phyloP scores from a whole-genome alignment of 805 yeast species.

The Wickerhamiella sorbophila region DNA sequence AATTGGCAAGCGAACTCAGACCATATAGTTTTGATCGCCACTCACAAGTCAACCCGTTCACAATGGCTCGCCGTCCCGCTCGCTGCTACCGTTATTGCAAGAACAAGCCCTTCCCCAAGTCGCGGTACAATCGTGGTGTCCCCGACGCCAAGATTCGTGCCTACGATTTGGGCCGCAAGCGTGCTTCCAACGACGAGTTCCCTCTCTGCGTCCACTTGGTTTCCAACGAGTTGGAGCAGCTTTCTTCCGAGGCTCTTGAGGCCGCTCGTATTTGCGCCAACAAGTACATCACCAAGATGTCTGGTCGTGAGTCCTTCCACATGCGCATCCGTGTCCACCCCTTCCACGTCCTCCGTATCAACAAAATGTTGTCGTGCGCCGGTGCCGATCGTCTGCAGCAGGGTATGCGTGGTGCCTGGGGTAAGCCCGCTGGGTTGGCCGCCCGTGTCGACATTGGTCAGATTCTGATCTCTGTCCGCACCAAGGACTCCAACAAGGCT shows the following conservation, averaged over 20 bases:
- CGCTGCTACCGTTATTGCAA: conserved; percentile 99
- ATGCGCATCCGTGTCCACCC: conserved; percentile 99
- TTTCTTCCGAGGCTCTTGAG: conserved; percentile 98
- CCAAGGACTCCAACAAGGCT: conserved; percentile 95
- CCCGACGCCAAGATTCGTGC: conserved; percentile 99
- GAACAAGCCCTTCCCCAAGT: conserved; percentile 99
- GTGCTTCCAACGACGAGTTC: conserved; percentile 98
- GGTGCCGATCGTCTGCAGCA: conserved; percentile 99
- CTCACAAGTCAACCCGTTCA: conserved; percentile 18
- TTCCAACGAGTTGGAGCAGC: conserved; percentile 98
- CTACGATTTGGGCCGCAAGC: conserved; percentile 99
- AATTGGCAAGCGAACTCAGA: background rate
- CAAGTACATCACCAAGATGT: conserved; percentile 94
- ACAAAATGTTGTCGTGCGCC: conserved; percentile 99
- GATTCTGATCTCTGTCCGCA: conserved; percentile 93
- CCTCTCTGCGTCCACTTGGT: conserved; percentile 99
- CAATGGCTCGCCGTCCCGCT: conserved; percentile 99
- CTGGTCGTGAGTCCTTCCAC: conserved; percentile 99
- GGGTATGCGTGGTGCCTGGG: conserved; percentile 99
- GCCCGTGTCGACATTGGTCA: conserved; percentile 99
- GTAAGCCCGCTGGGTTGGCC: conserved; percentile 99
- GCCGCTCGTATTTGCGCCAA: conserved; percentile 99
- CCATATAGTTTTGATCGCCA: background rate
- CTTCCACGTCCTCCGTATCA: conserved; percentile 99
- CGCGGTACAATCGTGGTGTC: conserved; percentile 99